phyloP scores from a whole-genome alignment of 2,329 filamentous ascomycete genomes.

The Cladosporium oxysporum region DNA sequence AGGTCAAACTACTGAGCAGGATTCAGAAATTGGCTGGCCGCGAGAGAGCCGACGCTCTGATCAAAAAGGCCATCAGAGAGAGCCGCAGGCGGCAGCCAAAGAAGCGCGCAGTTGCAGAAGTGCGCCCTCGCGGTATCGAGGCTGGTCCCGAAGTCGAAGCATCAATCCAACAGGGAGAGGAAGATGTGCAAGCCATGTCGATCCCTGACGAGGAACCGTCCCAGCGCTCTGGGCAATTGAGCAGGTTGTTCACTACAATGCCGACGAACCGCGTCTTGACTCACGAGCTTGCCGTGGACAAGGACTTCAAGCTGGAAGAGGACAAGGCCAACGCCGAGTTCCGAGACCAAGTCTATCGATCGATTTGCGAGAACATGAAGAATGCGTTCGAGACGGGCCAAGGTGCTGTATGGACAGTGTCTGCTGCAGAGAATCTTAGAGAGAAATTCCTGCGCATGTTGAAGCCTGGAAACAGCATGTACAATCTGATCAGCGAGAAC shows the following conservation, averaged over 20 bases:
- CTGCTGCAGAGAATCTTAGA: conserved; percentile 70
- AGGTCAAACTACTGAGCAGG: conserved; percentile 74
- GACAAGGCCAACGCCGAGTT: conserved; percentile 55
- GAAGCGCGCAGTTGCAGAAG: conserved; percentile 69
- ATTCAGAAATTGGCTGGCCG: conserved; percentile 77
- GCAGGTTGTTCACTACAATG: conserved; percentile 60
- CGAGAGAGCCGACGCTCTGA: conserved; percentile 69
- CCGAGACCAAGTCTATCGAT: conserved; percentile 61
- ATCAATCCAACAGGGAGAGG: conserved; percentile 25
- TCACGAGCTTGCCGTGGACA: conserved; percentile 78
- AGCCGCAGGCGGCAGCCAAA: conserved; percentile 65
- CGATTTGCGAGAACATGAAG: conserved; percentile 63
- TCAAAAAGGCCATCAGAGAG: conserved; percentile 72
- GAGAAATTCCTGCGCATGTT: conserved; percentile 72
- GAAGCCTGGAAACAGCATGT: conserved; percentile 70
- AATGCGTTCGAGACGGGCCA: conserved; percentile 63
- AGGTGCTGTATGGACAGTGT: conserved; percentile 67
- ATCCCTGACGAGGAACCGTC: conserved; percentile 29
- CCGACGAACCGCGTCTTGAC: conserved; percentile 74
- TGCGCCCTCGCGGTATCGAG: conserved; percentile 63
- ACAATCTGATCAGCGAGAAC: conserved; percentile 72
- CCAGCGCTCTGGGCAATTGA: conserved; percentile 44
- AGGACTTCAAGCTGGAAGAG: conserved; percentile 69
- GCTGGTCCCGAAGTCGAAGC: conserved; percentile 24
- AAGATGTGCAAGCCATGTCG: conserved; percentile 24